phyloP scores from a whole-genome alignment of 768 basidiomycete genomes.

The Ramaria sp. region DNA sequence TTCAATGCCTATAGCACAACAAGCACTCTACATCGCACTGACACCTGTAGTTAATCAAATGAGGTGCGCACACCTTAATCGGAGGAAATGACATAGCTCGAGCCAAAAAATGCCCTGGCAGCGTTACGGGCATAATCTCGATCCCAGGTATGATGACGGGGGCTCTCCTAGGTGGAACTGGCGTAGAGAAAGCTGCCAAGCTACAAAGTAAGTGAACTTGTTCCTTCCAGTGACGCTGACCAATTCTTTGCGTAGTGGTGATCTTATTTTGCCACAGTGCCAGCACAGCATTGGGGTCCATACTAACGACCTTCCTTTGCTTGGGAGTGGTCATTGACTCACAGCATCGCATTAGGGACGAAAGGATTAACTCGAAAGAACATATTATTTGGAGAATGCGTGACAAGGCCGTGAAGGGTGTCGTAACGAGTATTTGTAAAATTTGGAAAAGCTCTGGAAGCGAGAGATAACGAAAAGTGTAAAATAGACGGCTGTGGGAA shows the following conservation, averaged over 20 bases:
- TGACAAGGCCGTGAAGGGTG: slow-evolving; percentile 1
- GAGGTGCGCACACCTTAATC: slow-evolving; percentile 36
- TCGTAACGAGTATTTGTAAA: not conserved
- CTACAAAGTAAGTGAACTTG: slow-evolving; percentile 43
- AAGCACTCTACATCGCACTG: slow-evolving; percentile 67
- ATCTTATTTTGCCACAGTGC: slow-evolving; percentile 92
- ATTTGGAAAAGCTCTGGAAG: not conserved
- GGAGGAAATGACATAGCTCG: not conserved
- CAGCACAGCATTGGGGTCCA: slow-evolving; percentile 58
- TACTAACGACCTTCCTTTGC: slow-evolving; percentile 49
- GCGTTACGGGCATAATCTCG: slow-evolving; percentile 63
- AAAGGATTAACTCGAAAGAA: slow-evolving; percentile 38
- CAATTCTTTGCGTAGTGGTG: slow-evolving; percentile 37
- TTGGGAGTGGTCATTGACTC: slow-evolving; percentile 55
- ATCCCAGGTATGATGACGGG: slow-evolving; percentile 92
- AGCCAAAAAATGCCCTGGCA: slow-evolving; percentile 16
- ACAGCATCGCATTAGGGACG: slow-evolving; percentile 52
- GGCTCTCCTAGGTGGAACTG: slow-evolving; percentile 77
- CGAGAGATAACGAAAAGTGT: not conserved
- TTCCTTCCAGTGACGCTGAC: not conserved
- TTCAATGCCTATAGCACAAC: slow-evolving; percentile 64
- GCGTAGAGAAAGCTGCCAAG: slow-evolving; percentile 74
- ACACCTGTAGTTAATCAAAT: slow-evolving; percentile 80
- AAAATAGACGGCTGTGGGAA: no score
- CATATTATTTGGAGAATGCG: slow-evolving; percentile 21